A percentile compares a stretch with the other conserved stretches of the same genome.
Conservation (phyloP, 345 rosid species). For the Sisymbrium altissimum region DNA sequence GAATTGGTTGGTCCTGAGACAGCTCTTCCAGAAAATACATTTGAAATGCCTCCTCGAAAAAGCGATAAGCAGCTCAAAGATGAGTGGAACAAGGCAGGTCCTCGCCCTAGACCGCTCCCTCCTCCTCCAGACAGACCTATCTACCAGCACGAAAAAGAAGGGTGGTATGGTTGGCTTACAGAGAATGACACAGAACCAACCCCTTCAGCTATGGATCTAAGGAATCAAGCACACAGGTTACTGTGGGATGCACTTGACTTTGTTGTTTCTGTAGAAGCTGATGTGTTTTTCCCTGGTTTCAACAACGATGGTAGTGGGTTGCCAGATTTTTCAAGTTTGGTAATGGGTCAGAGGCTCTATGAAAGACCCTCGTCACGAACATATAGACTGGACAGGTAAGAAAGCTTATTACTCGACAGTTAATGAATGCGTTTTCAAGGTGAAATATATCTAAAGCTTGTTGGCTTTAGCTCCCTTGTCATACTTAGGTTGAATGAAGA, state of each 20-base stretch:
- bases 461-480: not conserved
- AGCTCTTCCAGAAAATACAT: constrained; percentile 51
- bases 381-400: constrained; percentile 86
- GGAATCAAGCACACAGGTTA: constrained; percentile 84
- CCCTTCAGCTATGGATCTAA: constrained; percentile 71
- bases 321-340: constrained; percentile 95
- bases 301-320: constrained; percentile 78
- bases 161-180: constrained; percentile 97
- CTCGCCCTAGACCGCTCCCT: constrained; percentile 97
- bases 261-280: constrained; percentile 83
- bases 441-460: not conserved
- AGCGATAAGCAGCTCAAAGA: constrained; percentile 66
- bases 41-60: constrained; percentile 47
- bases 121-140: constrained; percentile 96
- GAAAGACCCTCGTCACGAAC: constrained; percentile 86
- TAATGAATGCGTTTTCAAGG: not conserved
- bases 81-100: constrained; percentile 94
- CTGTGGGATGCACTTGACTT: constrained; percentile 98
- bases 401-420: not conserved
- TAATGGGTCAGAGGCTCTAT: constrained; percentile 94
- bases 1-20: constrained; percentile 81
- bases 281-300: constrained; percentile 89
- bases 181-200: constrained; percentile 78
- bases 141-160: constrained; percentile 95
- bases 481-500: not conserved